Percentiles rank a stretch among this genome's conserved stretches.
Conservation (phyloP, 352 stramenopile species). For the Plasmopara halstedii region DNA sequence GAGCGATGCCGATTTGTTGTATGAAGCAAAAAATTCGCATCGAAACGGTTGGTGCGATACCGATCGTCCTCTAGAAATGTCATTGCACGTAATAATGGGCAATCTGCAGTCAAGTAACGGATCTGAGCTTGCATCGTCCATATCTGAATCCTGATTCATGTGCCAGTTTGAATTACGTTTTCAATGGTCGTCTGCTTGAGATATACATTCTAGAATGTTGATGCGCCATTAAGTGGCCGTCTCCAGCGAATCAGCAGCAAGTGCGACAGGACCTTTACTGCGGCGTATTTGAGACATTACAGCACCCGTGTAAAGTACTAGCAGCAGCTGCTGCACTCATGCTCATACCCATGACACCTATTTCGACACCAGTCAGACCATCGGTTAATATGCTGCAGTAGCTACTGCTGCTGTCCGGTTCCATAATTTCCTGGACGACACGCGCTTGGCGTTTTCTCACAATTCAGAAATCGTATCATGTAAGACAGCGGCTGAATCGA, state of each 20-base stretch:
- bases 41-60: too few species aligned
- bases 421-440: conserved; percentile 47
- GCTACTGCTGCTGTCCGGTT: conserved; percentile 54
- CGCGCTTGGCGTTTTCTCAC: conserved; percentile 37
- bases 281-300: conserved; percentile 68
- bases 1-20: conserved; percentile 12
- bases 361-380: conserved; percentile 64
- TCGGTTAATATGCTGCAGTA: conserved; percentile 70
- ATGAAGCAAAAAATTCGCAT: too few species aligned
- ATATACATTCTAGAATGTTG: conserved; percentile 78
- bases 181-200: conserved; percentile 78
- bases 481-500: conserved; percentile 13
- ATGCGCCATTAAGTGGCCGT: conserved; percentile 81
- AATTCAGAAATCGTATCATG: conserved; percentile 33
- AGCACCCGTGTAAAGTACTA: conserved; percentile 55
- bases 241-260: conserved; percentile 76
- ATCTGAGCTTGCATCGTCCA: too few species aligned
- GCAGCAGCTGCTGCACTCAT: conserved; percentile 73
- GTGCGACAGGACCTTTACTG: conserved; percentile 60
- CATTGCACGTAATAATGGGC: conserved; percentile 1
- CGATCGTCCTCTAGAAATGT: too few species aligned
- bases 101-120: too few species aligned
- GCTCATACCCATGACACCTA: conserved; percentile 71
- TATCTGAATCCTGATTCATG: conserved; percentile 75
- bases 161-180: conserved; percentile 83